A percentile compares a stretch with the other conserved stretches of the same genome.
Evolutionary conservation across 2,329 filamentous ascomycete species (phyloP).

Genomic region (Helotiales sp.): DNA sequence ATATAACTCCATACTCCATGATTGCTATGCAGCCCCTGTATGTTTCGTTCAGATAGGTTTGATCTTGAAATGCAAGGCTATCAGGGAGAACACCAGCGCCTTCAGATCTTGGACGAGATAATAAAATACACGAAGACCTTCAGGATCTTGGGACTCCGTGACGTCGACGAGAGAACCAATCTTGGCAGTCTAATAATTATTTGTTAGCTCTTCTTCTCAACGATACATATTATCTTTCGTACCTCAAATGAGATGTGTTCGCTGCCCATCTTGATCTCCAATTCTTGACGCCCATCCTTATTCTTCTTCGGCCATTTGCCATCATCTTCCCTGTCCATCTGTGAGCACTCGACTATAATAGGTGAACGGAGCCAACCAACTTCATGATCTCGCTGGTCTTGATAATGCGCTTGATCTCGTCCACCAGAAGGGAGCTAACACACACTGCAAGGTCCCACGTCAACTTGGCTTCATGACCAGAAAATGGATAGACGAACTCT

Average conservation of each 20-base stretch:
- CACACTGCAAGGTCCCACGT: constrained; percentile 67
- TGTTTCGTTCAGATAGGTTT: constrained; percentile 61
- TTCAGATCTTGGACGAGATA: constrained; percentile 98
- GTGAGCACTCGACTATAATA: constrained; percentile 27
- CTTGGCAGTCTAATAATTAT: constrained; percentile 75
- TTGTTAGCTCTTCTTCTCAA: not conserved
- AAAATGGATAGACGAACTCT: constrained; percentile 65
- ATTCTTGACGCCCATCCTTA: constrained; percentile 94
- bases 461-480: constrained; percentile 9
- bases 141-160: constrained; percentile 91
- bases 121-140: constrained; percentile 96
- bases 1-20: constrained; percentile 32
- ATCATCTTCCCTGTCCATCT: constrained; percentile 78
- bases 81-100: constrained; percentile 93
- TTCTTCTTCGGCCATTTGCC: constrained; percentile 99
- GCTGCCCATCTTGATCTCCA: constrained; percentile 90
- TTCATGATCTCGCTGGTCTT: constrained; percentile 97
- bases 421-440: constrained; percentile 84
- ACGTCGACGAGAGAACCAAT: constrained; percentile 97
- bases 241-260: constrained; percentile 99
- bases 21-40: constrained; percentile 2
- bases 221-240: constrained; percentile 17
- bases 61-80: constrained; percentile 96
- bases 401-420: constrained; percentile 96
- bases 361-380: constrained; percentile 47